Evolutionary conservation across 495 filamentous ascomycete genomes (phyloP).

Genomic region (Viridothelium virens): DNA sequence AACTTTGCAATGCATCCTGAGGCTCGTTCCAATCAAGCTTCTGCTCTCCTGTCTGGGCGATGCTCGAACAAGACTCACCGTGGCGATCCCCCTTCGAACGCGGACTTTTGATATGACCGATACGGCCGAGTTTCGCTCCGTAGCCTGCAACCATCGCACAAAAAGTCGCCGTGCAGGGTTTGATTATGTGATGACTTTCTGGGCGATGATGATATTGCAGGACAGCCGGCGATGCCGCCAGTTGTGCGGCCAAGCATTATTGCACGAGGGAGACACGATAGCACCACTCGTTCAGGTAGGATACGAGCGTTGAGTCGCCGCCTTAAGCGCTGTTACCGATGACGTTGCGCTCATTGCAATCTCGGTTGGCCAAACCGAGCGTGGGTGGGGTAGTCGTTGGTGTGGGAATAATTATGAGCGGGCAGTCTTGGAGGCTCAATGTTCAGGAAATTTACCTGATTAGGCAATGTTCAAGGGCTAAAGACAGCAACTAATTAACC

Average conservation of each 20-base stretch:
- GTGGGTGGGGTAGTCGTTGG: not conserved
- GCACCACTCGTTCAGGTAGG: not conserved
- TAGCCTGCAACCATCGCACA: not conserved
- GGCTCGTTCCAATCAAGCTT: not conserved
- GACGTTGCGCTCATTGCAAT: not conserved
- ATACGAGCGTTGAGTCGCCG: not conserved
- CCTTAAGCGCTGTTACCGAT: not conserved
- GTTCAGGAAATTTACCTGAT: slow-evolving; percentile 1
- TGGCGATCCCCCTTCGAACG: not conserved
- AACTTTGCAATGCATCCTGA: not conserved
- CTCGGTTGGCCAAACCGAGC: not conserved
- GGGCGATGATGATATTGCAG: not conserved
- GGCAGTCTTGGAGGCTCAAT: not conserved
- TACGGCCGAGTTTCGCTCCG: slow-evolving; percentile 3
- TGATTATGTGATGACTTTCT: not conserved
- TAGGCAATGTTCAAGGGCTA: not conserved
- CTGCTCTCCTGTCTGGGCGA: not conserved
- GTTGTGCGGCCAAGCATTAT: not conserved
- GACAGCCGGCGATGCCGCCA: not conserved
- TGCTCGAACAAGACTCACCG: not conserved
- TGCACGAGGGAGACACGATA: not conserved
- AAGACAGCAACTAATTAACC: not conserved
- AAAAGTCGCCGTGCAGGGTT: not conserved
- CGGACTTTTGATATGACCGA: slow-evolving; percentile 3
- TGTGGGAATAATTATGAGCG: not conserved